These are phyloP conservation scores for Alternaria sp. DNA, from an alignment of 2,329 filamentous ascomycete genomes.

Conservation along the genomic window DNA sequence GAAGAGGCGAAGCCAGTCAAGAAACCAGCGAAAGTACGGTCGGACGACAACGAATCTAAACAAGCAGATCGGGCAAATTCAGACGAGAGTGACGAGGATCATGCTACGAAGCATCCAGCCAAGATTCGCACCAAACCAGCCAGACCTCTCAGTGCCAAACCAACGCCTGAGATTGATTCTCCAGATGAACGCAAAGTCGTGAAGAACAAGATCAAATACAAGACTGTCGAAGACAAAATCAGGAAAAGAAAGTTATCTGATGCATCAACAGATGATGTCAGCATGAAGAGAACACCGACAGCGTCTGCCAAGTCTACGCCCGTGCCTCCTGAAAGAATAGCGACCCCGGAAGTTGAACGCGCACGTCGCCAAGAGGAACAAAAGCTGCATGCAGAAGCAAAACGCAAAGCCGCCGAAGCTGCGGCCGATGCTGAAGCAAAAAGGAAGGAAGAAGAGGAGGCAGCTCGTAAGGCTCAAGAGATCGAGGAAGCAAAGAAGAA, in stretches of 20 bases:
- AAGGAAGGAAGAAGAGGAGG: conserved; percentile 40
- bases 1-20: conserved; percentile 46
- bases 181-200: conserved; percentile 44
- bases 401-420: conserved; percentile 32
- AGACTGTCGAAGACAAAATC: conserved; percentile 43
- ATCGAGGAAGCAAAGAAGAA: conserved; percentile 40
- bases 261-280: conserved; percentile 40
- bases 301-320: conserved; percentile 48
- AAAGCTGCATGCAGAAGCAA: conserved; percentile 37
- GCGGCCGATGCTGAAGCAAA: conserved; percentile 36
- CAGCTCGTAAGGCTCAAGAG: conserved; percentile 39
- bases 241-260: conserved; percentile 44
- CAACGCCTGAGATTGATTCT: conserved; percentile 46
- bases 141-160: conserved; percentile 37
- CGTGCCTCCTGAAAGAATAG: conserved; percentile 44
- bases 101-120: conserved; percentile 29
- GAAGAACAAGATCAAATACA: conserved; percentile 46
- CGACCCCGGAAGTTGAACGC: conserved; percentile 45
- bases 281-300: conserved; percentile 44
- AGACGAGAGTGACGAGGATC: conserved; percentile 44
- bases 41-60: conserved; percentile 44
- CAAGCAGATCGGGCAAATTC: conserved; percentile 32
- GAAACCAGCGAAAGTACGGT: conserved; percentile 39
- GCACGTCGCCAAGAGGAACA: conserved; percentile 48
- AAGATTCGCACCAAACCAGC: conserved; percentile 41